These are phyloP conservation scores for Taiwanofungus camphoratus DNA, from an alignment of 1,284 basidiomycete genomes.

Conservation along the genomic window DNA sequence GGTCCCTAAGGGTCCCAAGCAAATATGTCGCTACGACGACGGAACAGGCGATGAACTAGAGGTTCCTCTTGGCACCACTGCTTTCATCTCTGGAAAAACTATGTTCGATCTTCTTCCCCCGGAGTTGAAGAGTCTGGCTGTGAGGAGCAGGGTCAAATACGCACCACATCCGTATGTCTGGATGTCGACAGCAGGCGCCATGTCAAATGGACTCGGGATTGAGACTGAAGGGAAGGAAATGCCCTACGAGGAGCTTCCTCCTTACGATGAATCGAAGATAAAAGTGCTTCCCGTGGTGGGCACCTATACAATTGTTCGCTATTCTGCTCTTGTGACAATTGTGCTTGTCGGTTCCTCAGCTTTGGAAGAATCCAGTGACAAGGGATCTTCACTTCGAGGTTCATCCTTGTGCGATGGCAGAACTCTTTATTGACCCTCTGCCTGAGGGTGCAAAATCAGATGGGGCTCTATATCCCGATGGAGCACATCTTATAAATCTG, in stretches of 20 bases:
- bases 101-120: conserved; percentile 82
- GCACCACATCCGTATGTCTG: conserved; percentile 79
- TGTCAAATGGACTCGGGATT: conserved; percentile 73
- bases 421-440: conserved; percentile 59
- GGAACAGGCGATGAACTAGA: conserved; percentile 78
- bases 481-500: conserved; percentile 65
- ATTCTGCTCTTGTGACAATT: not conserved
- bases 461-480: conserved; percentile 68
- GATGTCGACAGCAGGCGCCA: conserved; percentile 73
- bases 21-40: conserved; percentile 82
- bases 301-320: conserved; percentile 2
- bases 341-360: conserved; percentile 30
- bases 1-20: conserved; percentile 64
- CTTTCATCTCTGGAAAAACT: conserved; percentile 72
- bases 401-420: conserved; percentile 58
- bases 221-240: conserved; percentile 72
- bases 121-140: conserved; percentile 76
- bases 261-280: conserved; percentile 67
- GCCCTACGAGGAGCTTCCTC: conserved; percentile 56
- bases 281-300: conserved; percentile 67
- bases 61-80: conserved; percentile 85
- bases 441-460: conserved; percentile 46
- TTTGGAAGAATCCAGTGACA: conserved; percentile 84
- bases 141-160: conserved; percentile 64
- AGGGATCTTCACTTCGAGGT: conserved; percentile 74